Evolutionary conservation across 108 stramenopile genomes (phyloP), one percentile per base, ranked within the genome.

Genomic region (Cyclostephanos tholiformis): DNA sequence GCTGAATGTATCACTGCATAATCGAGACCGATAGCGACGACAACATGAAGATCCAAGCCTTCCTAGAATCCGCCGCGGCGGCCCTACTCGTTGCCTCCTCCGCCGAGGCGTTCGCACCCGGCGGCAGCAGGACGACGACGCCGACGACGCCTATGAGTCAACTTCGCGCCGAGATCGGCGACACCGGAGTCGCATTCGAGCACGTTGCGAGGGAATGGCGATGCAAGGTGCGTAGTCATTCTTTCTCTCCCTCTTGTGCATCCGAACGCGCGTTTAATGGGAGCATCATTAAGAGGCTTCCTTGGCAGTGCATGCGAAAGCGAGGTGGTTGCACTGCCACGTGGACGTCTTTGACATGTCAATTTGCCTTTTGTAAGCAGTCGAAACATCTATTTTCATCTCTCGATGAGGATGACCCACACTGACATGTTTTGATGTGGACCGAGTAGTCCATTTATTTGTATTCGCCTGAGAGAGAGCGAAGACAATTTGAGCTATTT

Each of bases 171-270:
- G 76, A 77, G 32, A 77, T 77, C 62, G 76, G 76, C 2, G 69
- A 70, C 1, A 66, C 55, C 32, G 91, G 91, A 5, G 85, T 93
- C 1, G 84, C 90, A 32, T 91, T 91, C 50, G 89, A 90, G 65
- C 82, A 85, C 16, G 79, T 94, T 19, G 87, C 88, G 12, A 80
- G 90, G 20, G 90, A 91, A 75, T 94, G 90, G 90, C 80, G 90
- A 26, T 94, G 90, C 84, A 89, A 94, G 68, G 89, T 85, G 85
- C 63, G 79, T 7, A 74, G 76, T 53, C 30, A 27, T 23, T 43
- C 20, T 62, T 22, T 12, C 12, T 5, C 29, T 36, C 36, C 5
- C 30, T 19, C 36, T 23, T n/a, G n/a, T n/a, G n/a, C n/a, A n/a
- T n/a, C n/a, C n/a, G n/a, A n/a, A n/a, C n/a, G n/a, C n/a, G 19